phyloP scores from a whole-genome alignment of 345 rosid genomes.

The Hibiscus syriacus region DNA sequence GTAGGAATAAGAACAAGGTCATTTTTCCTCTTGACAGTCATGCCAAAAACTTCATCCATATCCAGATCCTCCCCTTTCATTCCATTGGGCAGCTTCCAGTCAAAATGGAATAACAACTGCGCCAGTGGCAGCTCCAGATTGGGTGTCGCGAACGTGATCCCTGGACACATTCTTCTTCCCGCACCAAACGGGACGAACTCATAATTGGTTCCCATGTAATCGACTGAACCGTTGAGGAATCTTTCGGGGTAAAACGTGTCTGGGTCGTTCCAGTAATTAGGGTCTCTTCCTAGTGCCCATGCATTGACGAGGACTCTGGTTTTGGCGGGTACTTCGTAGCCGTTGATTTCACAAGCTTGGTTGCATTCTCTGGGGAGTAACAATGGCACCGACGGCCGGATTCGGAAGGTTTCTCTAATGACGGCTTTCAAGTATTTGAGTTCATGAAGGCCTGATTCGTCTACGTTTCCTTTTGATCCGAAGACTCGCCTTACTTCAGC shows the following conservation, averaged over 20 bases:
- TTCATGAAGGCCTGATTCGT: conserved; percentile 9
- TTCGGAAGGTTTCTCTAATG: conserved; percentile 25
- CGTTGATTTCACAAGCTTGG: conserved; percentile 15
- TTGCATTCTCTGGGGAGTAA: conserved; percentile 21
- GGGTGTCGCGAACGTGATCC: conserved; percentile 12
- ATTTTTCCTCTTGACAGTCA: conserved; percentile 7
- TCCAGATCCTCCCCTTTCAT: conserved; percentile 7
- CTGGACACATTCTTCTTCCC: conserved; percentile 30
- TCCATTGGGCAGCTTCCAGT: conserved; percentile 18
- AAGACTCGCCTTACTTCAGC: conserved; percentile 22
- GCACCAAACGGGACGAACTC: conserved; percentile 16
- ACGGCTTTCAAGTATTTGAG: conserved; percentile 14
- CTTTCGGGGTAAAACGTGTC: conserved; percentile 27
- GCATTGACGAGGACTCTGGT: conserved; percentile 20
- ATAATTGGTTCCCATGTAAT: conserved; percentile 13
- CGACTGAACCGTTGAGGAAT: conserved; percentile 4
- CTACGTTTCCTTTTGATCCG: not conserved
- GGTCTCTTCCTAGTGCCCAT: conserved; percentile 27
- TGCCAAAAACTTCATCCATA: conserved; percentile 12
- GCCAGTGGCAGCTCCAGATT: conserved; percentile 15
- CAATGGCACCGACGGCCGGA: conserved; percentile 19
- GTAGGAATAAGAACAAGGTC: conserved; percentile 10
- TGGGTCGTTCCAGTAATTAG: conserved; percentile 14
- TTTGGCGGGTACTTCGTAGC: conserved; percentile 17
- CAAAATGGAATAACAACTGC: conserved; percentile 22